A percentile compares a stretch with the other conserved stretches of the same genome.
phyloP scores from a whole-genome alignment of 2,329 filamentous ascomycete species.

The Fusarium tuaranense region DNA sequence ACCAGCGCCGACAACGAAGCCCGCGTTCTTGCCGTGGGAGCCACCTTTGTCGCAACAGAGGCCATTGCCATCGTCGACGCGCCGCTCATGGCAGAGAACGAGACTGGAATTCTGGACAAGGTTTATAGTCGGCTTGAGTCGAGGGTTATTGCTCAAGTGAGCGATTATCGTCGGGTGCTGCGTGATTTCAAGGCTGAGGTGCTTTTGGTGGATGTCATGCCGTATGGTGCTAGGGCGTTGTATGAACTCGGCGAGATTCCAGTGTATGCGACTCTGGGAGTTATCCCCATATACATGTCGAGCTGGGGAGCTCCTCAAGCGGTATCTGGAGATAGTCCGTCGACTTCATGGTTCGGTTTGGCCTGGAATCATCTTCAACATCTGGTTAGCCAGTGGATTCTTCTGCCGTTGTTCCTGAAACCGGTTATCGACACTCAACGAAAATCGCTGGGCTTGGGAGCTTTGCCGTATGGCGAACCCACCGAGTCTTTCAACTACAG shows the following conservation, averaged over 20 bases:
- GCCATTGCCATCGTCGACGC: conserved; percentile 48
- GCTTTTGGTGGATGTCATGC: conserved; percentile 54
- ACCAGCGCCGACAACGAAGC: conserved; percentile 49
- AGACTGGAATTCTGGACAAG: conserved; percentile 49
- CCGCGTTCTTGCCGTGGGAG: conserved; percentile 50
- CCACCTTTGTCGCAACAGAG: conserved; percentile 48
- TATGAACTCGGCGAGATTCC: conserved; percentile 51
- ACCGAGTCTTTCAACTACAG: conserved; percentile 51
- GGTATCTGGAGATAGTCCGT: conserved; percentile 48
- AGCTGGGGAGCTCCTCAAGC: conserved; percentile 45
- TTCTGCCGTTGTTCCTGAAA: conserved; percentile 43
- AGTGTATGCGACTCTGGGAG: conserved; percentile 52
- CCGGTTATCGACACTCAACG: conserved; percentile 49
- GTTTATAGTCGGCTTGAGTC: conserved; percentile 40
- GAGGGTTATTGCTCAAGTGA: conserved; percentile 50
- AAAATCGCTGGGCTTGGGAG: conserved; percentile 41
- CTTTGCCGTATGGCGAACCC: conserved; percentile 46
- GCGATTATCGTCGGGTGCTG: conserved; percentile 50
- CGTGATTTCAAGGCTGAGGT: conserved; percentile 45
- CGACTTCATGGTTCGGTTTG: conserved; percentile 41
- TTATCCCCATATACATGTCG: conserved; percentile 54
- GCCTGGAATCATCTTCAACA: conserved; percentile 46
- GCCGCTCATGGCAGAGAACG: conserved; percentile 42
- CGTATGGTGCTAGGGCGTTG: conserved; percentile 51
- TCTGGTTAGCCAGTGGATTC: conserved; percentile 43